phyloP scores from a whole-genome alignment of 2,329 filamentous ascomycete species.

The Microthyrium microscopicum region DNA sequence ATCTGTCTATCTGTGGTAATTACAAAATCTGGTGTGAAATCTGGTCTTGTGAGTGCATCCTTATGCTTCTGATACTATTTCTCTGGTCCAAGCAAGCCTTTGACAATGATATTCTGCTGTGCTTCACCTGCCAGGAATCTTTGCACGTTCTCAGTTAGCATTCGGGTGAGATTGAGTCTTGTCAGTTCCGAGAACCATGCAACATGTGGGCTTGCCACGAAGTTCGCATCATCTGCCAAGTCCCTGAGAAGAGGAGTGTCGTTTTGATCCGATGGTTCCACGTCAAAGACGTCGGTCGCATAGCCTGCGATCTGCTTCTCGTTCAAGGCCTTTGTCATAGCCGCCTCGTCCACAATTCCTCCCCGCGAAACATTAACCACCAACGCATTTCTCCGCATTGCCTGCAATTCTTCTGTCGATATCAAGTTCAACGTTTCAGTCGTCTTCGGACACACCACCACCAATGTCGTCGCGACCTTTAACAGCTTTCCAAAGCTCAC shows the following conservation, averaged over 20 bases:
- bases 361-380: constrained; percentile 34
- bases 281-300: constrained; percentile 33
- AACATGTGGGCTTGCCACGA: constrained; percentile 35
- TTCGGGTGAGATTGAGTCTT: constrained; percentile 27
- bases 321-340: constrained; percentile 28
- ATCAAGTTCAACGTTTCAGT: constrained; percentile 18
- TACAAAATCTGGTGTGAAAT: no score
- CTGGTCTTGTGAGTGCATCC: no score
- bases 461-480: constrained; percentile 20
- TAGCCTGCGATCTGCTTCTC: constrained; percentile 31
- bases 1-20: no score
- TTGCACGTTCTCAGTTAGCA: constrained; percentile 31
- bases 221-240: constrained; percentile 29
- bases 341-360: constrained; percentile 33
- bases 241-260: constrained; percentile 24
- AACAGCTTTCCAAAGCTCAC: constrained; percentile 24
- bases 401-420: constrained; percentile 23
- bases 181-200: constrained; percentile 36
- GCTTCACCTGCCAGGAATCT: no score
- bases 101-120: no score
- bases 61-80: no score
- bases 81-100: no score
- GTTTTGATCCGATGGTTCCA: constrained; percentile 29
- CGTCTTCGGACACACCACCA: constrained; percentile 19
- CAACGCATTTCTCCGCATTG: constrained; percentile 28